These are phyloP conservation scores for Aspergillus unguis DNA, from an alignment of 2,329 filamentous ascomycete species.

Conservation along the genomic window DNA sequence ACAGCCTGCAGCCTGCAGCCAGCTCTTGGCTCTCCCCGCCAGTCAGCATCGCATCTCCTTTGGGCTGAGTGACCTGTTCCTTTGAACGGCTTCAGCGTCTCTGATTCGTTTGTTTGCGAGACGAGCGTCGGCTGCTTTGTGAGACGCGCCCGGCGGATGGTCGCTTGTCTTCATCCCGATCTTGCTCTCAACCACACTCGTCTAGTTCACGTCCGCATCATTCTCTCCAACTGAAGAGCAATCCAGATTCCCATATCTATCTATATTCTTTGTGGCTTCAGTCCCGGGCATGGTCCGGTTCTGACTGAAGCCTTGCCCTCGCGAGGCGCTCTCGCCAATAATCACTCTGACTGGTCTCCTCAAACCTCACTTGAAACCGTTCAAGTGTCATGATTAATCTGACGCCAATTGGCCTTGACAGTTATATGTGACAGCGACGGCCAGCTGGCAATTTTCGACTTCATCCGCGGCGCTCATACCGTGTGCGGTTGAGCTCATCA, in stretches of 20 bases:
- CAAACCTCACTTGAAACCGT: conserved; percentile 20
- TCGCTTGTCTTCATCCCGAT: conserved; percentile 1
- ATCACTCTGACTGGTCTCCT: neutral
- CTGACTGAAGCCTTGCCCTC: conserved; percentile 3
- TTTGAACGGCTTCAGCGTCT: conserved; percentile 1
- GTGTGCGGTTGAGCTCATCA: conserved; percentile 16
- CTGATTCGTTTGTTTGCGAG: conserved; percentile 12
- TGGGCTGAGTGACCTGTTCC: conserved; percentile 11
- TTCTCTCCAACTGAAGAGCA: neutral
- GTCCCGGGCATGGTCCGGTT: conserved; percentile 4
- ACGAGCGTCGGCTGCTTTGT: conserved; percentile 7
- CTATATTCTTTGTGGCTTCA: neutral
- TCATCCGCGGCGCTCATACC: conserved; percentile 7
- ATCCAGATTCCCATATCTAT: neutral
- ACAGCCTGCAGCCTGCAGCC: conserved; percentile 11
- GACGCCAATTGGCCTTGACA: conserved; percentile 7
- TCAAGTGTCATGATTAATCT: conserved; percentile 18
- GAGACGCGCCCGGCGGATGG: conserved; percentile 15
- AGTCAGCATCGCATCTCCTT: conserved; percentile 6
- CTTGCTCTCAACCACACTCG: conserved; percentile 9
- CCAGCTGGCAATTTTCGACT: conserved; percentile 4
- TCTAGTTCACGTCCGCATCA: neutral
- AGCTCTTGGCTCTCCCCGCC: conserved; percentile 14
- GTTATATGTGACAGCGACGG: conserved; percentile 10
- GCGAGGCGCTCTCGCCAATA: conserved; percentile 15